Conservation (phyloP, 148 eudicot species). For the Beta vulgaris region DNA sequence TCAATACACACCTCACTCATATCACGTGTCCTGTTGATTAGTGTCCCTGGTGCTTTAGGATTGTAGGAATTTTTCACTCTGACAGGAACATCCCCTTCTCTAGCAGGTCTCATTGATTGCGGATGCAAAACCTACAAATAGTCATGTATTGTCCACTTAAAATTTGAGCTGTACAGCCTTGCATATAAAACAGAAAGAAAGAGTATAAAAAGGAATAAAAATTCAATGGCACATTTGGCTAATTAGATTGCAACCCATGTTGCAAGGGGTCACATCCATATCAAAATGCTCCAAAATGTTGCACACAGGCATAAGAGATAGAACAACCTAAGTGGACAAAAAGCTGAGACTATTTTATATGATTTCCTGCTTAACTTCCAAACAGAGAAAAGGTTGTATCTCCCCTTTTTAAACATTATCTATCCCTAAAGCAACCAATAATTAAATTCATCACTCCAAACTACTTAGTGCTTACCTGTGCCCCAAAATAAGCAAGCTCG, state of each 20-base stretch:
- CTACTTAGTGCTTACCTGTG: constrained; percentile 60
- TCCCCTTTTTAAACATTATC: background rate
- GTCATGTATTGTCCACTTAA: background rate
- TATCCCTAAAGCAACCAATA: background rate
- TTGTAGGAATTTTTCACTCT: constrained; percentile 98
- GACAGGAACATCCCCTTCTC: constrained; percentile 90
- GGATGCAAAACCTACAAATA: constrained; percentile 87
- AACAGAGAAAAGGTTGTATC: background rate
- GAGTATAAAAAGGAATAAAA: background rate
- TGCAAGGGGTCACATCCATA: background rate
- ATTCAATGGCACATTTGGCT: background rate
- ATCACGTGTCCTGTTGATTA: constrained; percentile 69
- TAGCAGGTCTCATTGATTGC: constrained; percentile 97
- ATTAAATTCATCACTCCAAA: background rate
- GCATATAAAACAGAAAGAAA: background rate
- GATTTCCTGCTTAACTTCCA: background rate
- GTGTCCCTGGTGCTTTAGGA: constrained; percentile 94
- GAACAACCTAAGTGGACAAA: background rate
- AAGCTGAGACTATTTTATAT: background rate
- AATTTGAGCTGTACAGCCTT: background rate
- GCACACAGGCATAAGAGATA: background rate
- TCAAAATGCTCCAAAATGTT: background rate
- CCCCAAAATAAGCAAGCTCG: constrained; percentile 99
- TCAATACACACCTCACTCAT: constrained; percentile 68
- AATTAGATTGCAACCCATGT: background rate